These are phyloP conservation scores for Colletotrichum agaves DNA, from an alignment of 2,329 filamentous ascomycete genomes.

Conservation along the genomic window DNA sequence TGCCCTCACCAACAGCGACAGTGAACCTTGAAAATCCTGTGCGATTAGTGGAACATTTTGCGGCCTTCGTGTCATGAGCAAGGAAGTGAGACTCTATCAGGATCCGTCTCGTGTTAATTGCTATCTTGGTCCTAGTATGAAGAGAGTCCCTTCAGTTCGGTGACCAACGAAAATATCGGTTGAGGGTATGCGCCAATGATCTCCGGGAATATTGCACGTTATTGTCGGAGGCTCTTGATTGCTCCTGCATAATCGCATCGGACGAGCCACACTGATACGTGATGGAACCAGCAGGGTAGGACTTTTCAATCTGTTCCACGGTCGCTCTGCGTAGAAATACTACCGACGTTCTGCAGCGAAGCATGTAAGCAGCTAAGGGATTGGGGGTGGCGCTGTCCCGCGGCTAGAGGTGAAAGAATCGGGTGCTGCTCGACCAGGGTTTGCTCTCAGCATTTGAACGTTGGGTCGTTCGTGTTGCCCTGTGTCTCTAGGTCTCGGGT, in stretches of 20 bases:
- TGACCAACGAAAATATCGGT: neutral
- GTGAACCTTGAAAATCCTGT: conserved; percentile 4
- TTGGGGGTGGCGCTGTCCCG: neutral
- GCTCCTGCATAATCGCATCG: conserved; percentile 2
- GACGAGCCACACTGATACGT: neutral
- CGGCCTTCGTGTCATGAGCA: neutral
- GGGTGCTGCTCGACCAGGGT: neutral
- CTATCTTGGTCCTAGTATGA: neutral
- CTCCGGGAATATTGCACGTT: neutral
- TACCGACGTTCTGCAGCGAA: neutral
- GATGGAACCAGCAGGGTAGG: neutral
- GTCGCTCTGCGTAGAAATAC: neutral
- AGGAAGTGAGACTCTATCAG: neutral
- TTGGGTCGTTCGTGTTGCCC: neutral
- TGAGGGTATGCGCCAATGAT: neutral
- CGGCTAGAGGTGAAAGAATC: neutral
- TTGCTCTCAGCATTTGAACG: neutral
- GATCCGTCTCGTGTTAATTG: neutral
- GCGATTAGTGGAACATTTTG: neutral
- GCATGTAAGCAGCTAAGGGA: neutral
- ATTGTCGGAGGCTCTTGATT: neutral
- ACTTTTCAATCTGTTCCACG: neutral
- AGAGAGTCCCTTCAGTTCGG: neutral
- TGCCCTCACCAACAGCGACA: neutral
- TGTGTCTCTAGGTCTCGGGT: no score